phyloP scores from a whole-genome alignment of 2,329 filamentous ascomycete genomes.

The Rutstroemia sp. region DNA sequence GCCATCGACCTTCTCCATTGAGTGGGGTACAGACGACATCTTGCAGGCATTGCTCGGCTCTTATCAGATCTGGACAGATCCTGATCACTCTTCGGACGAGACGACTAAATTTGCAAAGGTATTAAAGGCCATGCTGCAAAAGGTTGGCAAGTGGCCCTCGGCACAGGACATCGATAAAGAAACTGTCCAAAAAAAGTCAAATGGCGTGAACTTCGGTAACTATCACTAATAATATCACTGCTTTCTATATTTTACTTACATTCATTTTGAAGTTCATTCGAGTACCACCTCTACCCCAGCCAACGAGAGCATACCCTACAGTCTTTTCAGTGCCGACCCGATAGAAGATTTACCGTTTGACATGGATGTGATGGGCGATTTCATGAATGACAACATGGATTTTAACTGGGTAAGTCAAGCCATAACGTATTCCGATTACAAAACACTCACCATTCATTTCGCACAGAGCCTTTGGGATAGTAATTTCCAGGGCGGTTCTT shows the following conservation, averaged over 20 bases:
- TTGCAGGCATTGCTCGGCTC: conserved; percentile 13
- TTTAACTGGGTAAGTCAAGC: conserved; percentile 5
- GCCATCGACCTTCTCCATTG: conserved; percentile 8
- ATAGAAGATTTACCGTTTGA: neutral
- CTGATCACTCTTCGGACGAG: conserved; percentile 15
- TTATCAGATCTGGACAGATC: conserved; percentile 18
- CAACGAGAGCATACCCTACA: neutral
- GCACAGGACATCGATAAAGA: neutral
- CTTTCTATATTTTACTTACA: neutral
- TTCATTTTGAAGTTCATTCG: neutral
- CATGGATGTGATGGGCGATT: neutral
- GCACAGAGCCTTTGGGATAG: conserved; percentile 8
- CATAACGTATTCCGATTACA: neutral
- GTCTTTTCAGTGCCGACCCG: neutral
- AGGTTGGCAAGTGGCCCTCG: conserved; percentile 7
- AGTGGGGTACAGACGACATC: conserved; percentile 19
- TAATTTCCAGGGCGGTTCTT: neutral
- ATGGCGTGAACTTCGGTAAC: neutral
- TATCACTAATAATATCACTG: neutral
- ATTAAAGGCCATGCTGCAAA: conserved; percentile 16
- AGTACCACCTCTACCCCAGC: neutral
- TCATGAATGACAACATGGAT: neutral
- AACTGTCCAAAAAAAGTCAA: neutral
- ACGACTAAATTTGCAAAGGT: conserved; percentile 17
- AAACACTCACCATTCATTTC: neutral